Conservation (phyloP, 2,329 filamentous ascomycete species). For the Tolypocladium pustulatum region DNA sequence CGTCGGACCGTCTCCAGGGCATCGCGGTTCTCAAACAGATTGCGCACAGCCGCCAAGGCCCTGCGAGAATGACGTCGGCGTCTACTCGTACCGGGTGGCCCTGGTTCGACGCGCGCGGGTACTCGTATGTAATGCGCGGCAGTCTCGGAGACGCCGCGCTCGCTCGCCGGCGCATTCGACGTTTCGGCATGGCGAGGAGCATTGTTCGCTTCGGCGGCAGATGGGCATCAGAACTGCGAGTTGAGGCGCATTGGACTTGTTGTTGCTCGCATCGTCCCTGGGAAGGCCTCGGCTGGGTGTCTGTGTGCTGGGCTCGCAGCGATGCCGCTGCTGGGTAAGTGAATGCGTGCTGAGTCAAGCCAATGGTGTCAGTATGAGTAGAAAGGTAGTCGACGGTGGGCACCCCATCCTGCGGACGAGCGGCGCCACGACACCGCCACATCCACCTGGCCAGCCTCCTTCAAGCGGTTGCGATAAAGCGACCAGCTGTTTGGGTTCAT, state of each 20-base stretch:
- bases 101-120: too few relatives aligned
- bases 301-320: not conserved
- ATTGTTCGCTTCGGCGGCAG: not conserved
- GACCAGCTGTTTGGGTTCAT: not conserved
- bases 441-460: not conserved
- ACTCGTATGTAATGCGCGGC: constrained; percentile 1
- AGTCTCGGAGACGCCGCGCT: constrained; percentile 11
- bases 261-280: not conserved
- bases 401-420: too few relatives aligned
- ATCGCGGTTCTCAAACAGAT: not conserved
- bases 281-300: not conserved
- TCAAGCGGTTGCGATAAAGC: not conserved
- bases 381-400: not conserved
- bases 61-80: constrained; percentile 12
- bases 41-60: not conserved
- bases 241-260: too few relatives aligned
- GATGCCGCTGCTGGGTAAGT: not conserved
- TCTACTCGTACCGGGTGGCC: constrained; percentile 2
- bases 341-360: not conserved
- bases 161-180: not conserved
- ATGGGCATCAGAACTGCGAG: not conserved
- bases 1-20: not conserved
- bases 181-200: not conserved
- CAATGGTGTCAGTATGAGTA: too few relatives aligned
- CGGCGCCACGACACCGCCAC: not conserved